These are phyloP conservation scores for Boletellus sp. DNA, from an alignment of 768 basidiomycete genomes.

Conservation along the genomic window DNA sequence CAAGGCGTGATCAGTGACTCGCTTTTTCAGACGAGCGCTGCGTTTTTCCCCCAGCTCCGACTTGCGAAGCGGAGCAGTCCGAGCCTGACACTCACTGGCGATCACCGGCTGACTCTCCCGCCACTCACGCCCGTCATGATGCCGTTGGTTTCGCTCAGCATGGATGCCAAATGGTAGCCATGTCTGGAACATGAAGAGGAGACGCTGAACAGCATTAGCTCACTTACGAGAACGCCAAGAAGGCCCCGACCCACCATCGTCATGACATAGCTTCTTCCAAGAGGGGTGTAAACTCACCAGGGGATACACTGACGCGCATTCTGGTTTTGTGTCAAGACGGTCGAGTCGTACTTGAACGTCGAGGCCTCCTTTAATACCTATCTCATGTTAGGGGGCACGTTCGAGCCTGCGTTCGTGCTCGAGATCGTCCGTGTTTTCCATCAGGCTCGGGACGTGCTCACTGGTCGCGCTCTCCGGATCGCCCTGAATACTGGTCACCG, in stretches of 20 bases:
- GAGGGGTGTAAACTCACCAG: background rate
- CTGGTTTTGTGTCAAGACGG: constrained; percentile 50
- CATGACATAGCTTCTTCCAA: background rate
- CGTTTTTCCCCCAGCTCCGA: too few species aligned
- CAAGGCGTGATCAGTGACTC: too few species aligned
- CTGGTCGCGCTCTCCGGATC: background rate
- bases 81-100: background rate
- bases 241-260: constrained; percentile 41
- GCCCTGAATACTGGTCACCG: too few species aligned
- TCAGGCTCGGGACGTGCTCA: background rate
- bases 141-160: constrained; percentile 39
- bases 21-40: too few species aligned
- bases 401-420: constrained; percentile 64
- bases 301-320: background rate
- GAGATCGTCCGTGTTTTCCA: constrained; percentile 44
- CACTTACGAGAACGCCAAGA: constrained; percentile 27
- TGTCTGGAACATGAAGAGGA: background rate
- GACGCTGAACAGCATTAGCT: constrained; percentile 4
- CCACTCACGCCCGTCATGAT: constrained; percentile 17
- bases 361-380: constrained; percentile 55
- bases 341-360: constrained; percentile 53
- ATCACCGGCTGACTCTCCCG: too few species aligned
- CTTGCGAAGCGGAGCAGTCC: too few species aligned
- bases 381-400: constrained; percentile 57
- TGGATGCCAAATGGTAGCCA: constrained; percentile 36